Evolutionary conservation across 192 early-diverging fungal species (phyloP), one percentile per base, ranked within the genome.

Genomic region (Mycoemilia scoparia): DNA sequence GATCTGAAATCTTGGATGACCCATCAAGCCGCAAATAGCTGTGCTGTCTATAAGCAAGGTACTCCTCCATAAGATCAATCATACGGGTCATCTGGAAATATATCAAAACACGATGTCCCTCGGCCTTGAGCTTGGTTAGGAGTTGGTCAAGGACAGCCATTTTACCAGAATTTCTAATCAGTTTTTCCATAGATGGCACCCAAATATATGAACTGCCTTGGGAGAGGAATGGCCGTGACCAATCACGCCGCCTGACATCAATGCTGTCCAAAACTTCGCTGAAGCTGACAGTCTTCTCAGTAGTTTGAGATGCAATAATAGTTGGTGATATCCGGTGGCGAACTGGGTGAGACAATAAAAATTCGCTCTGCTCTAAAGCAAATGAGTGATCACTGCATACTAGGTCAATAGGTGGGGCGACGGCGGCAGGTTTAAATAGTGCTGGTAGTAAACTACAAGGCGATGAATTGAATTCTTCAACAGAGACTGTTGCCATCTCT

Each of bases 61-160:
- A 90, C 46, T 86, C 83, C 49, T 86, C 83, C 56, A 86, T 76
- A 48, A 86, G 31, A 32, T 86, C 83, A 39, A 86, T 80, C 77
- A 83, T 86, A 50, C 67, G 71, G 23, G 79, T 82, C 83, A 86
- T 86, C 49, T 86, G 83, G 74, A 86, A 86, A 46, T 81, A 86
- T 12, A 86, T 63, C 45, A 86, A 57, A 1, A 76, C 75, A 14
- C 83, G 75, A 44, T 86, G 83, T 1, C 70, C 79, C 30, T 78
- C 80, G 13, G 67, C 51, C 64, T 83, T 83, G 3, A 86, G 60
- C 39, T 66, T 59, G 20, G 70, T 61, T 17, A 86, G 47, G 24
- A 86, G 46, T 34, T 61, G 64, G 41, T 86, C 83, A 26, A 86
- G 51, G 5, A 60, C 69, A 4, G 69, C 60, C 46, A 86, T 44